Base-by-base conservation (phyloP, 805 yeast genomes). In the Lachancea thermotolerans region DNA sequence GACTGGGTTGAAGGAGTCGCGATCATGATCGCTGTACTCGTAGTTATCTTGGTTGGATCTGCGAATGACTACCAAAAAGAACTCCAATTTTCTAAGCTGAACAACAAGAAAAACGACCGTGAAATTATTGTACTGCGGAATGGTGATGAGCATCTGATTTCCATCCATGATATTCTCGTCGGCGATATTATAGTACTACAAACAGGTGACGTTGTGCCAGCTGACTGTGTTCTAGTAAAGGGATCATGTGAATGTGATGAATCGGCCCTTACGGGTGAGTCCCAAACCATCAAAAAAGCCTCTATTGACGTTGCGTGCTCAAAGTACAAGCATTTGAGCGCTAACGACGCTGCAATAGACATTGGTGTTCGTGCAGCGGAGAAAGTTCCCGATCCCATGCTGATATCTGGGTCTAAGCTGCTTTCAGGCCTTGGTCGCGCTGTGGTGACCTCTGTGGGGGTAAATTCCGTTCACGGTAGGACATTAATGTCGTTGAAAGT, bases 1-100 rank as follows among this genome's bases (percentile, higher is more conserved):
- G 96, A 91, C 57, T 93, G 98, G 97, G 96, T 95, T 39, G 99
- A 93, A 70, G 99, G 99, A 55, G 95, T 90, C 33, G 99, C 99
- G 35, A 93, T 93, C 60, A 77, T 93, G 54, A 84, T 84, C 3
- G 99, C 99, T 16, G 85, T 93, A 18, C 57, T 79, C 4, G 91
- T 93, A 48, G 98, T 93, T 30, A 96, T 91, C 4, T 52, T 87
- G 2, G 99, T 95, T 11, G 95, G 97, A 41, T 93, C 96, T 2
- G 83, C 78, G n/a, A 93, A 93, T 64, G 99, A 93, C 67, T 93
- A 85, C 70, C 96, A 93, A 62, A 95, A 95, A 64, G 99, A 93
- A 63, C 70, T 88, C 12, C 99, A 93, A 62, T 93, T 93, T 65
- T 85, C 86, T 41, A 82, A 81, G 54, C 75, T 93, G 51, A 90